Evolutionary conservation across 1,284 basidiomycete species (phyloP).

Genomic region (Inonotus hispidus): DNA sequence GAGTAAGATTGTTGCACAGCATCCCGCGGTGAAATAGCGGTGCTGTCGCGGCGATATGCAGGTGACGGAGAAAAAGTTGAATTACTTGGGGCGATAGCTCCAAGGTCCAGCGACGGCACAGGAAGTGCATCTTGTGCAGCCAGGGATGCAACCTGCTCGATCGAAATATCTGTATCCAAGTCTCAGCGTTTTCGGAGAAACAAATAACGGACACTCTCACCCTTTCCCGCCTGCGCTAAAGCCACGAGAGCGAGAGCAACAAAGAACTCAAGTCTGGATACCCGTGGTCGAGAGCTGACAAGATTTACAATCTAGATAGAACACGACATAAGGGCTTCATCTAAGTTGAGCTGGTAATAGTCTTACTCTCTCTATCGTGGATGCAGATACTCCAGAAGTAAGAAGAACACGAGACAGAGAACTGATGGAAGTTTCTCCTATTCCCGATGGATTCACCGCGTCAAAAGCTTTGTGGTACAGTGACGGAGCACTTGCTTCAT

Average conservation of each 20-base stretch:
- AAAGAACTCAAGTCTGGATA: slow-evolving; percentile 84
- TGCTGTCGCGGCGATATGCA: slow-evolving; percentile 35
- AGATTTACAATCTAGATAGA: slow-evolving; percentile 69
- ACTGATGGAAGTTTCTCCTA: slow-evolving; percentile 76
- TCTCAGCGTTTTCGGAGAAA: not conserved
- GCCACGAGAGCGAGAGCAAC: slow-evolving; percentile 83
- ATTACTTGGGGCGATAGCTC: slow-evolving; percentile 45
- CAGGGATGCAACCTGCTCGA: slow-evolving; percentile 74
- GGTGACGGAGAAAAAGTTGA: slow-evolving; percentile 41
- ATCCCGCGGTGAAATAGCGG: slow-evolving; percentile 38
- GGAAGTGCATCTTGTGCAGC: slow-evolving; percentile 69
- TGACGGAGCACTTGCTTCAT: slow-evolving; percentile 73
- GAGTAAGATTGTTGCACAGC: slow-evolving; percentile 34
- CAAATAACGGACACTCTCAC: slow-evolving; percentile 33
- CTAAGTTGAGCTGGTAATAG: not conserved
- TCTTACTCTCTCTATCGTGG: slow-evolving; percentile 72
- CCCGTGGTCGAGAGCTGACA: slow-evolving; percentile 68
- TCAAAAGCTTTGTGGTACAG: slow-evolving; percentile 72
- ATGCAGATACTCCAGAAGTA: slow-evolving; percentile 72
- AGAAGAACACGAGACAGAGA: slow-evolving; percentile 73
- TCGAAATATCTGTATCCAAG: slow-evolving; percentile 54
- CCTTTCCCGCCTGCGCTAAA: slow-evolving; percentile 76
- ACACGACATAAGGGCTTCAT: not conserved
- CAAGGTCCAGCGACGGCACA: slow-evolving; percentile 60
- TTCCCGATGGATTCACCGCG: slow-evolving; percentile 58